phyloP scores from a whole-genome alignment of 441 rosid genomes.

The Brassica balearica region DNA sequence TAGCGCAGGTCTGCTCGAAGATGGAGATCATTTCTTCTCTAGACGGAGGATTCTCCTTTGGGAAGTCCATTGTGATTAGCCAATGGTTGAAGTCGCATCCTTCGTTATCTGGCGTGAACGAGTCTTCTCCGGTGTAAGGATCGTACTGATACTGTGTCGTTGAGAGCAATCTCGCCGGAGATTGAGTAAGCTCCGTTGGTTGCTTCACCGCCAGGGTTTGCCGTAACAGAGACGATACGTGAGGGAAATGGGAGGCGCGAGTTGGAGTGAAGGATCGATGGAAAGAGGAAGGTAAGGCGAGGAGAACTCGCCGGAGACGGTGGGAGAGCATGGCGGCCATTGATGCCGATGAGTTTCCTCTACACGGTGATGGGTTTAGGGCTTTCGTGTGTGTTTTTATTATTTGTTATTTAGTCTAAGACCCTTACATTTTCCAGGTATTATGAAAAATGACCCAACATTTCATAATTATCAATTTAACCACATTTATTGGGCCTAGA shows the following conservation, averaged over 20 bases:
- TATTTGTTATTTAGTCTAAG: constrained; percentile 1
- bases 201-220: constrained; percentile 1
- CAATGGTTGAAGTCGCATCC: constrained; percentile 86
- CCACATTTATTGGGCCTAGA: background rate
- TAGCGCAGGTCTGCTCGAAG: constrained; percentile 68
- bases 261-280: constrained; percentile 29
- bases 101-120: constrained; percentile 68
- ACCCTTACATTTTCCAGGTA: background rate
- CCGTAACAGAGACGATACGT: background rate
- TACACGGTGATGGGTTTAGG: constrained; percentile 25
- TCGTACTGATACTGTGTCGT: constrained; percentile 45
- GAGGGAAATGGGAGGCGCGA: background rate
- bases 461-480: background rate
- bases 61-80: constrained; percentile 71
- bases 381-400: background rate
- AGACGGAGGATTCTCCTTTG: constrained; percentile 57
- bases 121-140: constrained; percentile 62
- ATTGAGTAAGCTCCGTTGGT: constrained; percentile 17
- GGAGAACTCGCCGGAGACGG: constrained; percentile 50
- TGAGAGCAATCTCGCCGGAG: constrained; percentile 39
- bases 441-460: accelerated
- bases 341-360: background rate
- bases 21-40: constrained; percentile 72
- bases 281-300: constrained; percentile 28
- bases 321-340: constrained; percentile 46